Evolutionary conservation across 768 basidiomycete genomes (phyloP).

Genomic region (Leccinum uliginosum): DNA sequence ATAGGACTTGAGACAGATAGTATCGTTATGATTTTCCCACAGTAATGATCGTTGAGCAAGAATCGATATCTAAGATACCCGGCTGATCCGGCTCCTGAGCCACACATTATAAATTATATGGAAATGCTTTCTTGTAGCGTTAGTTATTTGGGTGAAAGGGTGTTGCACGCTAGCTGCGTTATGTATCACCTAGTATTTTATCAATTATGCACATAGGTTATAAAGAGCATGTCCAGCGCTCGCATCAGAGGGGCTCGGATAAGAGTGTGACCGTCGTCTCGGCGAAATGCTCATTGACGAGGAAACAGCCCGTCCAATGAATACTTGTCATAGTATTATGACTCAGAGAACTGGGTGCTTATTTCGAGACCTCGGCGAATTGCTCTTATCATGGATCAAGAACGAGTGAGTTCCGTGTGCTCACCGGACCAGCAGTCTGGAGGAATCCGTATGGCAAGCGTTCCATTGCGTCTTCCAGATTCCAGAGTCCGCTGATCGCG

Average conservation of each 20-base stretch:
- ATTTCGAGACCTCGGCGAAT: neutral
- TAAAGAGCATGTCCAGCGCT: no score
- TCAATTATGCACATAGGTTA: neutral
- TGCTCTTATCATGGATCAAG: no score
- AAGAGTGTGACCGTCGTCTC: neutral
- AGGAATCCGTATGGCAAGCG: no score
- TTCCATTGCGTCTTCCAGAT: no score
- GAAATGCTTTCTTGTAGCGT: neutral
- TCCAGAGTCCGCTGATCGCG: no score
- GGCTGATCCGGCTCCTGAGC: neutral
- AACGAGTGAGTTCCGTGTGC: neutral
- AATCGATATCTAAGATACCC: no score
- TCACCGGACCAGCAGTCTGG: neutral
- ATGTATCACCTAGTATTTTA: neutral
- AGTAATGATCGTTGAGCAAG: neutral
- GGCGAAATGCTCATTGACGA: neutral
- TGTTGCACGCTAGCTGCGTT: neutral
- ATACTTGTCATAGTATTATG: neutral
- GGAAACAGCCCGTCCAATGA: neutral
- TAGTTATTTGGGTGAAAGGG: neutral
- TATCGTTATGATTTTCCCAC: neutral
- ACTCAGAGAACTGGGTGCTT: no score
- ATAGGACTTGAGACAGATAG: conserved; percentile 13
- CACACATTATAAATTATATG: neutral
- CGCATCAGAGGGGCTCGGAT: neutral